Evolutionary conservation across 495 filamentous ascomycete species (phyloP).

Genomic region (Penicillium waksmanii): DNA sequence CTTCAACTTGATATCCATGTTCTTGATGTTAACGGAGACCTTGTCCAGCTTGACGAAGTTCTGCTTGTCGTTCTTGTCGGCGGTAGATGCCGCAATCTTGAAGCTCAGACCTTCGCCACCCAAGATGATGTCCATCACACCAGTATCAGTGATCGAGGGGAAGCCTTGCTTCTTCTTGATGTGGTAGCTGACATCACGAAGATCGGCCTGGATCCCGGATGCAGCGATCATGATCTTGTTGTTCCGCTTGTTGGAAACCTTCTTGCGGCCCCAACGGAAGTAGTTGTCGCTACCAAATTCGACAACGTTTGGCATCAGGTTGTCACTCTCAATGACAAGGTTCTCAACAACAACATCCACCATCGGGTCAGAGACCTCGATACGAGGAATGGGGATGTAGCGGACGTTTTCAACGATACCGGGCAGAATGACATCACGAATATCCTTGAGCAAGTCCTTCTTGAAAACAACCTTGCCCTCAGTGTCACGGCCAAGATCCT

Average conservation of each 20-base stretch:
- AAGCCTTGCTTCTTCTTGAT: slow-evolving; percentile 96
- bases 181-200: slow-evolving; percentile 86
- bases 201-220: slow-evolving; percentile 75
- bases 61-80: slow-evolving; percentile 73
- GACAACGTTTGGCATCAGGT: slow-evolving; percentile 92
- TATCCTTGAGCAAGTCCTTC: slow-evolving; percentile 85
- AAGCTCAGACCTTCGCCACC: slow-evolving; percentile 88
- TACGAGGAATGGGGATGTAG: slow-evolving; percentile 92
- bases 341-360: slow-evolving; percentile 93
- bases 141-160: slow-evolving; percentile 84
- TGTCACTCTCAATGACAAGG: slow-evolving; percentile 92
- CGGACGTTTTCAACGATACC: slow-evolving; percentile 82
- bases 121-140: slow-evolving; percentile 88
- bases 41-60: slow-evolving; percentile 95
- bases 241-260: slow-evolving; percentile 73
- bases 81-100: slow-evolving; percentile 85
- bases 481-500: slow-evolving; percentile 81
- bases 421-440: slow-evolving; percentile 85
- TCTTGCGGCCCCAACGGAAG: slow-evolving; percentile 93
- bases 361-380: slow-evolving; percentile 86
- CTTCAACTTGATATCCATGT: slow-evolving; percentile 87
- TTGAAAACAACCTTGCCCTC: slow-evolving; percentile 88
- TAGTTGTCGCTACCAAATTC: slow-evolving; percentile 94
- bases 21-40: slow-evolving; percentile 79
- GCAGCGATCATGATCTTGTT: slow-evolving; percentile 81